Evolutionary conservation across 345 rosid genomes (phyloP), one percentile per base, ranked within the genome.

Genomic region (Toxicodendron radicans): DNA sequence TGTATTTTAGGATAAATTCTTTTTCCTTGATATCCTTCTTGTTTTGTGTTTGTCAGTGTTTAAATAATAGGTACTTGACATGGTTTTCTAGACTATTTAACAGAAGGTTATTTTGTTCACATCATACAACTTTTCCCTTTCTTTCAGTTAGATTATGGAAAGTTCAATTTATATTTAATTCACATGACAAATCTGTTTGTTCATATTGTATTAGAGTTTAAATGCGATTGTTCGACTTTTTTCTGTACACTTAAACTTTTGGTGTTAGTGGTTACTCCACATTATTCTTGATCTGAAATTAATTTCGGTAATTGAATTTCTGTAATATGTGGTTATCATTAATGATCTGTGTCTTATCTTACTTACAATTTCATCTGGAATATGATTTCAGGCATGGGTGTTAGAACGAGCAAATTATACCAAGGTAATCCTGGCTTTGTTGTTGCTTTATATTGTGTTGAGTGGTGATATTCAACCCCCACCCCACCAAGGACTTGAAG

Each of bases 381-480:
- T 38, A 38, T 41, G 71, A 69, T 74, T 78, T 71, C 89, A 95
- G 99, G 71, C 97, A 43, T 78, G 90, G 97, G 75, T 87, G 60
- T 66, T 95, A 78, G 95, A 95, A 83, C 87, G 74, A 73, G 92
- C 90, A 69, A 92, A 88, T 77, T 91, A 90, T 83, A 86, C 92
- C 21, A 87, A 91, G 97, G 97, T 92, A 88, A 85, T 69, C 77
- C 58, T 68, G 23, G 32, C 58, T 71, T 60, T 43, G 8, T 6
- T 62, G 49, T 70, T 41, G 67, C 66, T 46, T 72, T 23, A 45
- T 54, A 7, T 54, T 20, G 10, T 38, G 43, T 27, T 27, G 30
- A 27, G 30, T 27, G 30, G 30, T 27, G 30, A 27, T 27, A 27
- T 27, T 27, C 2, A 2, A 0, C 30, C 30, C 30, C 2, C 30